Base-by-base conservation (phyloP, 2,329 filamentous ascomycete species). In the Fusarium virguliforme region DNA sequence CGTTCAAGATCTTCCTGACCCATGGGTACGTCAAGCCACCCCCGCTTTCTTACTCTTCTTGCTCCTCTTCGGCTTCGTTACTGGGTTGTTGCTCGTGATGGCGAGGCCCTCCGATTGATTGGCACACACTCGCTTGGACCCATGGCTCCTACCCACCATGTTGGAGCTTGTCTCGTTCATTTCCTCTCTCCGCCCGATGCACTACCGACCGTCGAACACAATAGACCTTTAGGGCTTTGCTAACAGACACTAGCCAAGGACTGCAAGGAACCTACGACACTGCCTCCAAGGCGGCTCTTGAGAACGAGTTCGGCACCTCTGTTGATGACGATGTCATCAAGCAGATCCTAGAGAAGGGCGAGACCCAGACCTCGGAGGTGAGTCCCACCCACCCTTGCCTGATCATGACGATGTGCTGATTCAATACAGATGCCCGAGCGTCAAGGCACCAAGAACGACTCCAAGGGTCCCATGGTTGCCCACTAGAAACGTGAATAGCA, bases 1-100 rank as follows among this genome's bases (percentile, higher is more conserved):
- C 92, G 8, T 98, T 94, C 87, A 93, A 97, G 87, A 87, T 99
- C 78, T 97, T 97, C 78, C 85, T 92, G 46, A 97, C 94, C 37
- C 93, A 97, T 85, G 92, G 91, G 95, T 98, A 48, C 28, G 43
- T 48, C 43, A 64, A 84, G 92, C 85, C 53, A 56, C 72, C 65
- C 59, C 74, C 62, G 53, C 60, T 62, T 60, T 50, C 24, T 8
- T 40, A 41, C 41, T 57, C 32, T 37, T 51, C 58, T 35, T 61
- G 6, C 28, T 30, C 28, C 28, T 30, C 15, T 26, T 26, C 43
- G 43, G 43, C 9, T 30, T 15, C 2, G 50, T 35, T 58, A 4
- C 24, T 46, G 40, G n/a, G n/a, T 41, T 12, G 26, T 53, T 40
- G 7, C 28, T 22, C 35, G 24, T 32, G 46, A 43, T 43, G 22